A percentile compares a stretch with the other conserved stretches of the same genome.
phyloP scores from a whole-genome alignment of 768 basidiomycete species.

The Mycena albidolilacea region DNA sequence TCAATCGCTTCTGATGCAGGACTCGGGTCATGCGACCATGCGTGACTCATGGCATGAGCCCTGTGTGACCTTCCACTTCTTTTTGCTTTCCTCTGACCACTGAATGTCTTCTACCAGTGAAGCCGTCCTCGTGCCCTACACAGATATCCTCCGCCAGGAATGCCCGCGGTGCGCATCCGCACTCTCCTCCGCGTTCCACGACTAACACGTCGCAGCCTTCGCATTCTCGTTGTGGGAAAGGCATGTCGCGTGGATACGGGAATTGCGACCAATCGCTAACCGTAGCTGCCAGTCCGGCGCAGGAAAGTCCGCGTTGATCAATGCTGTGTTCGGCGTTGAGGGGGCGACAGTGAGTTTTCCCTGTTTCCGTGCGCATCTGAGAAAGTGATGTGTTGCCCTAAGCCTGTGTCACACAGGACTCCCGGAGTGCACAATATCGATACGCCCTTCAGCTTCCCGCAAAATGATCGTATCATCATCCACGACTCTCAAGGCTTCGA shows the following conservation, averaged over 20 bases:
- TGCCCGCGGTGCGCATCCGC: conserved; percentile 16
- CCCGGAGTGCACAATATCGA: conserved; percentile 19
- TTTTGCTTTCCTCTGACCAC: not conserved
- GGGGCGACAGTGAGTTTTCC: conserved; percentile 7
- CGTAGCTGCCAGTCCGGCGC: conserved; percentile 14
- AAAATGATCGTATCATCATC: conserved; percentile 25
- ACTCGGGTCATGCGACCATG: too few relatives aligned
- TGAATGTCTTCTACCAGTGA: conserved; percentile 8
- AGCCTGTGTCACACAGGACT: conserved; percentile 18
- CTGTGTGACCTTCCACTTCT: too few relatives aligned
- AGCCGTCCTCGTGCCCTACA: conserved; percentile 9
- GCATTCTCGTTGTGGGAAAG: conserved; percentile 28
- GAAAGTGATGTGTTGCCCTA: not conserved
- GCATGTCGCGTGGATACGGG: not conserved
- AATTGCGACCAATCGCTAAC: not conserved
- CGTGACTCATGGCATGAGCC: too few relatives aligned
- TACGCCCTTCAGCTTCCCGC: conserved; percentile 9
- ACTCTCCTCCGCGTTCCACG: not conserved
- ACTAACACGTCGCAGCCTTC: conserved; percentile 13
- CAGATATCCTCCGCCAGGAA: conserved; percentile 25
- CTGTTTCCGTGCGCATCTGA: conserved; percentile 3
- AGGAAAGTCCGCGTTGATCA: conserved; percentile 27
- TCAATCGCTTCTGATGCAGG: too few relatives aligned
- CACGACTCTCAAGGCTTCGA: conserved; percentile 26
- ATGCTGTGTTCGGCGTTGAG: conserved; percentile 23